Percentiles rank a stretch among this genome's conserved stretches.
These are phyloP conservation scores for Ramalina peruviana DNA, from an alignment of 495 filamentous ascomycete species.

Conservation along the genomic window DNA sequence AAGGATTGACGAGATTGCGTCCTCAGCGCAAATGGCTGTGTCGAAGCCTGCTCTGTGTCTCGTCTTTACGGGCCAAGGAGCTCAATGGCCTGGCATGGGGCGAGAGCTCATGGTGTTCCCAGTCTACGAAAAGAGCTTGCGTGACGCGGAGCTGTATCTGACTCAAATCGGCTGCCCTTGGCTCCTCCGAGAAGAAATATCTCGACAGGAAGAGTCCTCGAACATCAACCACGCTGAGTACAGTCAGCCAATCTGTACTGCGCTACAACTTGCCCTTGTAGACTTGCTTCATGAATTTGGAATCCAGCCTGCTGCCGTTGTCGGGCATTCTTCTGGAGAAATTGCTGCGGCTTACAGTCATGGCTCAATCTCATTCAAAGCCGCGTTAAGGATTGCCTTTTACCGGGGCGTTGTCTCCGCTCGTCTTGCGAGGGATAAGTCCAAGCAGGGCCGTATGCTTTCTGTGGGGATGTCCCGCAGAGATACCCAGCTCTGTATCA, in stretches of 20 bases:
- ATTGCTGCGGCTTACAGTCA: constrained; percentile 16
- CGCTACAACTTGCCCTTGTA: constrained; percentile 20
- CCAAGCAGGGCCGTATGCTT: constrained; percentile 23
- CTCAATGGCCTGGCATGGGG: constrained; percentile 26
- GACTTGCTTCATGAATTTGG: constrained; percentile 14
- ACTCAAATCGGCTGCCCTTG: background rate
- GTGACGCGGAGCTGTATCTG: constrained; percentile 12
- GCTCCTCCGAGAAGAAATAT: constrained; percentile 2
- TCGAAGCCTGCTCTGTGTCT: constrained; percentile 9
- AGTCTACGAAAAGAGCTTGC: constrained; percentile 12
- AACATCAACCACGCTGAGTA: constrained; percentile 3
- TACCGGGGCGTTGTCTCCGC: constrained; percentile 11
- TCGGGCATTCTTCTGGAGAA: constrained; percentile 18
- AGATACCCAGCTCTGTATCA: constrained; percentile 11
- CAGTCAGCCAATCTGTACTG: constrained; percentile 17
- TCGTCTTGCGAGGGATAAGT: constrained; percentile 11
- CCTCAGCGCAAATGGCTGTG: background rate
- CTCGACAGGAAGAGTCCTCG: background rate
- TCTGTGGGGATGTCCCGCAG: constrained; percentile 14
- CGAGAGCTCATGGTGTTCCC: constrained; percentile 9
- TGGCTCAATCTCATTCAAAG: constrained; percentile 3
- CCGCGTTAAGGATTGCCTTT: constrained; percentile 14
- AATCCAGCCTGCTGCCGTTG: constrained; percentile 8
- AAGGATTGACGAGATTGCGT: background rate
- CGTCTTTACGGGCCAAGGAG: constrained; percentile 31